These are phyloP conservation scores for Leavenworthia alabamica DNA, from an alignment of 345 rosid species.

Conservation along the genomic window DNA sequence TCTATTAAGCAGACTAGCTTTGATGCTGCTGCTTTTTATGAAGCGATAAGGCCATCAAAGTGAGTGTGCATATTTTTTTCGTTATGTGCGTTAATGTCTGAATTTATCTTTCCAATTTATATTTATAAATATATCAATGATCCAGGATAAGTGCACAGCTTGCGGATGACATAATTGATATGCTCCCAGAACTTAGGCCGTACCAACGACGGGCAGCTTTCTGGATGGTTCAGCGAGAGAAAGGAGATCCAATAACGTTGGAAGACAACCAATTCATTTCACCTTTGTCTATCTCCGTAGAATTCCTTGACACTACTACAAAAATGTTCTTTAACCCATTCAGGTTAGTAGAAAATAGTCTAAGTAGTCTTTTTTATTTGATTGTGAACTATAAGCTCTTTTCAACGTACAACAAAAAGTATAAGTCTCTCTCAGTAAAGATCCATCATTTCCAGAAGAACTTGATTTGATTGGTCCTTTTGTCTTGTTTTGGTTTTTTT, in stretches of 20 bases:
- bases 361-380: neutral
- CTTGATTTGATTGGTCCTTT: constrained; percentile 15
- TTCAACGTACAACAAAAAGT: neutral
- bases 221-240: constrained; percentile 94
- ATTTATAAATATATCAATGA: constrained; percentile 16
- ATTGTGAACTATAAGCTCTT: neutral
- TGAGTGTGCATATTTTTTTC: constrained; percentile 31
- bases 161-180: constrained; percentile 53
- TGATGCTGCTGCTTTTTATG: constrained; percentile 81
- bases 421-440: constrained; percentile 2
- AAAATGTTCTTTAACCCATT: constrained; percentile 91
- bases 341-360: constrained; percentile 44
- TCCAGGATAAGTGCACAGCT: constrained; percentile 60
- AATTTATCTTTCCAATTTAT: neutral
- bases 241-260: constrained; percentile 41
- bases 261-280: constrained; percentile 46
- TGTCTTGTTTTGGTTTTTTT: constrained; percentile 28
- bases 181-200: constrained; percentile 79
- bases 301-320: constrained; percentile 55
- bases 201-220: constrained; percentile 91
- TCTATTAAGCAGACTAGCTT: constrained; percentile 43
- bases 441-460: constrained; percentile 9
- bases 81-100: neutral
- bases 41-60: constrained; percentile 93
- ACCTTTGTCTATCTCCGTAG: constrained; percentile 62